A percentile compares a stretch with the other conserved stretches of the same genome.
These are phyloP conservation scores for Naematelia encephala DNA, from an alignment of 768 basidiomycete species.

Conservation along the genomic window DNA sequence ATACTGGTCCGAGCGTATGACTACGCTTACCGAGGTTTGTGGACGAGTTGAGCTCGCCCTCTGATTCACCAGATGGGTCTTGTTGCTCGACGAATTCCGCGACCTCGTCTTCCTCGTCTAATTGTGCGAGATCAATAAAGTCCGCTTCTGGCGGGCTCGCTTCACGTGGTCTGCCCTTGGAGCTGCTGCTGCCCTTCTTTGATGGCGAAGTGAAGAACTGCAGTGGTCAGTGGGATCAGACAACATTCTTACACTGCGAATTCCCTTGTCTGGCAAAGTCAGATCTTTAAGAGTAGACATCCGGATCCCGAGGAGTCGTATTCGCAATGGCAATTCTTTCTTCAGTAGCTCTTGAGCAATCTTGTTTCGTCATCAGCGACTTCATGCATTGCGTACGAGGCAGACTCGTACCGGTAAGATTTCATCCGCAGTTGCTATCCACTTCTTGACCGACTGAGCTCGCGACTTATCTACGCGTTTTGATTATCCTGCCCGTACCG, in stretches of 20 bases:
- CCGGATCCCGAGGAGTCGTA: slow-evolving; percentile 83
- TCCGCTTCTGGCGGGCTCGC: slow-evolving; percentile 17
- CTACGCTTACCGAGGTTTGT: neutral
- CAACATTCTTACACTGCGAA: slow-evolving; percentile 68
- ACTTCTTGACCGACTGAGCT: slow-evolving; percentile 72
- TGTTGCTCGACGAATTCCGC: slow-evolving; percentile 5
- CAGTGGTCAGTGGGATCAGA: slow-evolving; percentile 53
- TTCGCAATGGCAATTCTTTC: slow-evolving; percentile 70
- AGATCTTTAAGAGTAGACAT: slow-evolving; percentile 87
- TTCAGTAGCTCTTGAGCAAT: slow-evolving; percentile 77
- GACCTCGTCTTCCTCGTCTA: slow-evolving; percentile 20
- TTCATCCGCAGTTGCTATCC: slow-evolving; percentile 74
- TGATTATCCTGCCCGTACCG: slow-evolving; percentile 1
- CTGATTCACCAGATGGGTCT: slow-evolving; percentile 3
- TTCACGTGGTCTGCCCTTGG: neutral
- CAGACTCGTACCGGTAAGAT: slow-evolving; percentile 62
- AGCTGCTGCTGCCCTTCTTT: slow-evolving; percentile 1
- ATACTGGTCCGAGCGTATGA: slow-evolving; percentile 53
- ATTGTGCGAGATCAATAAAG: slow-evolving; percentile 15
- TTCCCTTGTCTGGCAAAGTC: slow-evolving; percentile 58
- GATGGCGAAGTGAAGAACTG: slow-evolving; percentile 42
- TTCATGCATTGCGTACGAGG: neutral
- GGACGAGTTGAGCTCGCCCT: slow-evolving; percentile 15
- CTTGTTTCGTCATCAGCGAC: slow-evolving; percentile 51
- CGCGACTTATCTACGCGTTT: slow-evolving; percentile 64